phyloP scores from a whole-genome alignment of 192 early-diverging fungal species.

The Entomortierella lignicola region DNA sequence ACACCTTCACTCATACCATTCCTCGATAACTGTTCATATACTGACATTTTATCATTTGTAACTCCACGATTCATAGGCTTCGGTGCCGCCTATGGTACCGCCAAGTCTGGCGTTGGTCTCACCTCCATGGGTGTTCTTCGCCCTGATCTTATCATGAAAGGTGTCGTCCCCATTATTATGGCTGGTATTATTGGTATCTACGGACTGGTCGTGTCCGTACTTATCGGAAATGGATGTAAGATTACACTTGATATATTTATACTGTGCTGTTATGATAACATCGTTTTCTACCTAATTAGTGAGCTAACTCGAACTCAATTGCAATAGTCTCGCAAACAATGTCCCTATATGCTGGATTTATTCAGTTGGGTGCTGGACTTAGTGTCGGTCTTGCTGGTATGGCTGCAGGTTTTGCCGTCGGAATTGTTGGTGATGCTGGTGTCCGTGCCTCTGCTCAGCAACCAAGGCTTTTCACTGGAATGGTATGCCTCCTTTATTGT shows the following conservation, averaged over 20 bases:
- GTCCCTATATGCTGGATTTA: conserved; percentile 79
- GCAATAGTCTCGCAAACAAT: conserved; percentile 58
- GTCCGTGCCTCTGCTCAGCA: conserved; percentile 87
- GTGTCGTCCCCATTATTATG: conserved; percentile 96
- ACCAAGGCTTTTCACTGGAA: conserved; percentile 84
- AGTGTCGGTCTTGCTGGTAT: conserved; percentile 86
- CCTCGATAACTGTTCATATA: no score
- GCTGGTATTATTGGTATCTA: conserved; percentile 99
- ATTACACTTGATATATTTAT: background rate
- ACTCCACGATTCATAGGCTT: conserved; percentile 65
- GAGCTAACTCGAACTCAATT: no score
- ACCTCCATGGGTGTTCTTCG: conserved; percentile 88
- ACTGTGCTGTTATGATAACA: no score
- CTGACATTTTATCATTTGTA: background rate
- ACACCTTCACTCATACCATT: no score
- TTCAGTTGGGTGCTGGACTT: conserved; percentile 84
- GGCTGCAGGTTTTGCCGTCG: conserved; percentile 93
- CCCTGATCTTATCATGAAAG: conserved; percentile 90
- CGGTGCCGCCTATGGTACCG: conserved; percentile 93
- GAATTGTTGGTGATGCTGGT: conserved; percentile 90
- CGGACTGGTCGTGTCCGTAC: conserved; percentile 96
- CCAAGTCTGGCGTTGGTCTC: conserved; percentile 91
- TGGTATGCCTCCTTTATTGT: conserved; percentile 65
- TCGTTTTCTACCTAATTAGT: no score
- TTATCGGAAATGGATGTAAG: conserved; percentile 85